phyloP scores from a whole-genome alignment of 106 monocot species.

The Dendrobium catenatum region DNA sequence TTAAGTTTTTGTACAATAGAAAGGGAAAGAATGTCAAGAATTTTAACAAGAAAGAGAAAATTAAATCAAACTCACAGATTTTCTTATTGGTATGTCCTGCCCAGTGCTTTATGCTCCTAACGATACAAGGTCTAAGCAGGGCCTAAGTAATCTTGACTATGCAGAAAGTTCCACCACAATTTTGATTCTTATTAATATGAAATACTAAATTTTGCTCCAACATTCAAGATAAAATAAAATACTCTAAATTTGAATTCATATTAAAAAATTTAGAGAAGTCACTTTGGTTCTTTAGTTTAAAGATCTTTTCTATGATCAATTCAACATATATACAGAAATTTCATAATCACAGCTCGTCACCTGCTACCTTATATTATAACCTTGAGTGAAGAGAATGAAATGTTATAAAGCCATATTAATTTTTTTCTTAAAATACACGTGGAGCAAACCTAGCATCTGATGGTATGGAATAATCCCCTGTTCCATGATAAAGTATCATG shows the following conservation, averaged over 20 bases:
- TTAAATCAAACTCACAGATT: neutral
- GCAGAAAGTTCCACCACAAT: neutral
- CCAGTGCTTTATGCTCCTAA: neutral
- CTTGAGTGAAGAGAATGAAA: neutral
- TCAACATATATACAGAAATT: neutral
- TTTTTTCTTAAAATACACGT: neutral
- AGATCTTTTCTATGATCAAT: neutral
- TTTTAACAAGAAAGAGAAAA: neutral
- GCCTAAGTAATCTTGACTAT: neutral
- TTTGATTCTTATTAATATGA: neutral
- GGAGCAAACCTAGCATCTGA: conserved; percentile 62
- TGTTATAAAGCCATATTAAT: neutral
- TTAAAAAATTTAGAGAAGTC: neutral
- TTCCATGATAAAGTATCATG: conserved; percentile 84
- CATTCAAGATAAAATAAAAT: neutral
- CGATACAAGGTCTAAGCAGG: neutral
- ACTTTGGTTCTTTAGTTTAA: neutral
- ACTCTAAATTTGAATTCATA: neutral
- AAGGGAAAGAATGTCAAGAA: neutral
- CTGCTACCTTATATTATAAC: neutral
- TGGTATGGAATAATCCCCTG: conserved; percentile 84
- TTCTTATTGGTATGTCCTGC: neutral
- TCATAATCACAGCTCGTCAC: neutral
- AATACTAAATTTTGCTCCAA: neutral
- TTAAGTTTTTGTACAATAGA: neutral